Evolutionary conservation across 192 early-diverging fungal species (phyloP).

Genomic region (Entomortierella beljakovae): DNA sequence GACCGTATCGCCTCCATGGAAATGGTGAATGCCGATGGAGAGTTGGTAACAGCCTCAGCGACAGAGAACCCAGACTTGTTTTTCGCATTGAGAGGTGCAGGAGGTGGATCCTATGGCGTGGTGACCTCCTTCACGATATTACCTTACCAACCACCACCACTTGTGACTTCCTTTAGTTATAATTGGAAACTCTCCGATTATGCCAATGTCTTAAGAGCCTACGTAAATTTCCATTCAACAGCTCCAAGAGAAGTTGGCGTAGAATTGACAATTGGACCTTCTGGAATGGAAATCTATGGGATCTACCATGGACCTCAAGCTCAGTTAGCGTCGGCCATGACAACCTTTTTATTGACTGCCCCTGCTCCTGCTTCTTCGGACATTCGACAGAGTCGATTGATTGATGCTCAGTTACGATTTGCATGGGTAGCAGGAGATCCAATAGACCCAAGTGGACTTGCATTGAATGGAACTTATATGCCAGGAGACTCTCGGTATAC

Average conservation of each 20-base stretch:
- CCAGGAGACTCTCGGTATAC: constrained; percentile 34
- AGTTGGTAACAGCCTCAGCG: constrained; percentile 46
- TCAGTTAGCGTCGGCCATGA: constrained; percentile 5
- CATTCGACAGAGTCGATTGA: constrained; percentile 32
- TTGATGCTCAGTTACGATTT: constrained; percentile 41
- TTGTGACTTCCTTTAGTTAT: constrained; percentile 34
- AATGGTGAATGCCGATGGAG: constrained; percentile 60
- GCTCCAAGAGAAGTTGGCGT: constrained; percentile 43
- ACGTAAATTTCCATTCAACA: constrained; percentile 21
- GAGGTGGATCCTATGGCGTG: constrained; percentile 60
- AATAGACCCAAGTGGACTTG: constrained; percentile 26
- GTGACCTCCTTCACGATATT: constrained; percentile 53
- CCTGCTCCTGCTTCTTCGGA: constrained; percentile 12
- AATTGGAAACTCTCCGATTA: constrained; percentile 11
- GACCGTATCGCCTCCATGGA: constrained; percentile 59
- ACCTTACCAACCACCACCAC: constrained; percentile 5
- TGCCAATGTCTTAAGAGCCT: constrained; percentile 13
- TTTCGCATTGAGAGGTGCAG: constrained; percentile 70
- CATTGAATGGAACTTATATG: constrained; percentile 12
- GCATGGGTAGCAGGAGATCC: constrained; percentile 23
- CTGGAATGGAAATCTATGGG: constrained; percentile 35
- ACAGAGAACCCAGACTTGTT: constrained; percentile 67
- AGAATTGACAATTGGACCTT: constrained; percentile 39
- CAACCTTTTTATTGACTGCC: constrained; percentile 14
- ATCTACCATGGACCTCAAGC: constrained; percentile 39